Percentiles rank a stretch among this genome's conserved stretches.
Conservation (phyloP, 2,329 filamentous ascomycete species). For the Phaeosphaeriaceae sp. region DNA sequence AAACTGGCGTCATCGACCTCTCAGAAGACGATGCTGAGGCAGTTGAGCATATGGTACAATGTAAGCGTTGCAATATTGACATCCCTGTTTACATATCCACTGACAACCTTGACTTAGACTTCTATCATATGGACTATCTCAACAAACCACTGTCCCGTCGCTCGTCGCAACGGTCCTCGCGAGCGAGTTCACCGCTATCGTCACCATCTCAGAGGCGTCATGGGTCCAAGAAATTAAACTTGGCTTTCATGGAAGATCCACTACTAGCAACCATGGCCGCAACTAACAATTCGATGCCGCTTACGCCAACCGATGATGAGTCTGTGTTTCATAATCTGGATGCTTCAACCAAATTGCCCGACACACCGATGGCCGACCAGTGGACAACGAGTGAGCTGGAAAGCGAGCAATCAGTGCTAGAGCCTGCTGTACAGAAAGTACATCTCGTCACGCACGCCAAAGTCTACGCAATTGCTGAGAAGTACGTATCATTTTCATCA, state of each 20-base stretch:
- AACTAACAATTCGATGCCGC: constrained; percentile 26
- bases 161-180: constrained; percentile 37
- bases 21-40: constrained; percentile 50
- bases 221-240: constrained; percentile 36
- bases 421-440: constrained; percentile 47
- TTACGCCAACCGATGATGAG: constrained; percentile 37
- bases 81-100: constrained; percentile 3
- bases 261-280: constrained; percentile 43
- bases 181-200: constrained; percentile 25
- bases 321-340: constrained; percentile 27
- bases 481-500: constrained; percentile 43
- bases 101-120: constrained; percentile 38
- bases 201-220: constrained; percentile 21
- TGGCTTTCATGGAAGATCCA: constrained; percentile 46
- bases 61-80: constrained; percentile 31
- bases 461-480: constrained; percentile 59
- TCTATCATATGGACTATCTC: constrained; percentile 52
- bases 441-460: constrained; percentile 55
- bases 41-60: constrained; percentile 51
- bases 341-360: constrained; percentile 35
- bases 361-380: constrained; percentile 42
- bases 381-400: constrained; percentile 42
- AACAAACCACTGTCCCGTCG: constrained; percentile 38
- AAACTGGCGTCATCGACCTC: constrained; percentile 48
- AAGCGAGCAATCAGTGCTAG: constrained; percentile 34